Evolutionary conservation across 768 basidiomycete genomes (phyloP).

Genomic region (Lentinula raphanica): DNA sequence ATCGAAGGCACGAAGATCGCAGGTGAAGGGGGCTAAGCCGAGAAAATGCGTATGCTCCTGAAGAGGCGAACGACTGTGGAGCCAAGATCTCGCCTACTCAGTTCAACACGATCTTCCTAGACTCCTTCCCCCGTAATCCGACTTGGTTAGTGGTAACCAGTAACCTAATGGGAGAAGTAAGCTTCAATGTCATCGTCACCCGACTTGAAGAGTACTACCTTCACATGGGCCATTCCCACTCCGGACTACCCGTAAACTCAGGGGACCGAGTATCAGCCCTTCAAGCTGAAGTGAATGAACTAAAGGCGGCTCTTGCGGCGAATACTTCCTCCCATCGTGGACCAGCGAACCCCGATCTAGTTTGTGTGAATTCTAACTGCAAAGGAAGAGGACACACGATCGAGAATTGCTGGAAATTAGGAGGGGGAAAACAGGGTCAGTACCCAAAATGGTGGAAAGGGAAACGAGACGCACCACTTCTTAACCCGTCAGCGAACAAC

Average conservation of each 20-base stretch:
- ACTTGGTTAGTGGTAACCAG: not conserved
- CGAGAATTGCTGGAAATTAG: no score
- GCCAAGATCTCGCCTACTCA: not conserved
- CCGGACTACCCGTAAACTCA: no score
- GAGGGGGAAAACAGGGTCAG: no score
- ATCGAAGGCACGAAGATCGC: no score
- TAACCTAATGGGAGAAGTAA: not conserved
- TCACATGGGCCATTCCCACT: not conserved
- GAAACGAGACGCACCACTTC: not conserved
- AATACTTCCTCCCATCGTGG: not conserved
- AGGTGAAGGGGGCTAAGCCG: no score
- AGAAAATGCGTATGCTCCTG: no score
- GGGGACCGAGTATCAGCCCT: not conserved
- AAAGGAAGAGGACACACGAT: slow-evolving; percentile 21
- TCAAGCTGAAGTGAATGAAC: not conserved
- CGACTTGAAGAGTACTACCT: not conserved
- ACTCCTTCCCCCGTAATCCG: not conserved
- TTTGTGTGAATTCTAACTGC: slow-evolving; percentile 14
- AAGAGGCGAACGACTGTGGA: not conserved
- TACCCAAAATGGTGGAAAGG: slow-evolving; percentile 9
- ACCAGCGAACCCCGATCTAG: not conserved
- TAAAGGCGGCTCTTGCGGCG: not conserved
- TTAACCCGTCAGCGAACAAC: no score
- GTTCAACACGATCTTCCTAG: slow-evolving; percentile 2
- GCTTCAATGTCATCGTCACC: not conserved